Evolutionary conservation across 2,329 filamentous ascomycete species (phyloP).

Genomic region (Scedosporium aurantiacum): DNA sequence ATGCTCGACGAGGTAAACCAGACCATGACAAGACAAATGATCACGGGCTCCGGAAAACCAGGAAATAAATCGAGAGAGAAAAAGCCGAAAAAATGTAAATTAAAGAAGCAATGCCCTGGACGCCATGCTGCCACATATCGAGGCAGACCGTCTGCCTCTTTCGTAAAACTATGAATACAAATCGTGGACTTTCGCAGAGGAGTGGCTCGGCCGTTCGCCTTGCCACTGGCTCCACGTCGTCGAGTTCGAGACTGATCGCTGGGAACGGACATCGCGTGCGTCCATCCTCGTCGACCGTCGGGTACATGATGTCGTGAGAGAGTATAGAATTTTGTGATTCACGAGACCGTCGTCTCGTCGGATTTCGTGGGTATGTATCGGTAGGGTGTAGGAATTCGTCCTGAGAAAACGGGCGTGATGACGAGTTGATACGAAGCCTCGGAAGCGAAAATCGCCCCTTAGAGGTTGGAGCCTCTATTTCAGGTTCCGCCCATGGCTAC

Average conservation of each 20-base stretch:
- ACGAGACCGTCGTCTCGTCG: neutral
- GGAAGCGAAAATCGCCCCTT: neutral
- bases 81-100: neutral
- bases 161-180: neutral
- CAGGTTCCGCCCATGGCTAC: neutral
- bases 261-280: neutral
- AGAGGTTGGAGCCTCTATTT: neutral
- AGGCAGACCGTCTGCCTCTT: neutral
- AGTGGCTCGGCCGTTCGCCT: neutral
- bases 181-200: neutral
- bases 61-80: slow-evolving; percentile 2
- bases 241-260: neutral
- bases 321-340: neutral
- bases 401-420: neutral
- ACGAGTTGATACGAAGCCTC: neutral
- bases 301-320: neutral
- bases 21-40: neutral
- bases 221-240: neutral
- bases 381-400: neutral
- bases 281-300: neutral
- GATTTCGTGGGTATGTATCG: neutral
- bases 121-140: neutral
- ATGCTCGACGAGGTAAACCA: neutral
- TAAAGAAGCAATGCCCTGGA: neutral
- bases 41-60: neutral